Conservation (phyloP, 345 rosid species). For the Ailanthus altissimus region DNA sequence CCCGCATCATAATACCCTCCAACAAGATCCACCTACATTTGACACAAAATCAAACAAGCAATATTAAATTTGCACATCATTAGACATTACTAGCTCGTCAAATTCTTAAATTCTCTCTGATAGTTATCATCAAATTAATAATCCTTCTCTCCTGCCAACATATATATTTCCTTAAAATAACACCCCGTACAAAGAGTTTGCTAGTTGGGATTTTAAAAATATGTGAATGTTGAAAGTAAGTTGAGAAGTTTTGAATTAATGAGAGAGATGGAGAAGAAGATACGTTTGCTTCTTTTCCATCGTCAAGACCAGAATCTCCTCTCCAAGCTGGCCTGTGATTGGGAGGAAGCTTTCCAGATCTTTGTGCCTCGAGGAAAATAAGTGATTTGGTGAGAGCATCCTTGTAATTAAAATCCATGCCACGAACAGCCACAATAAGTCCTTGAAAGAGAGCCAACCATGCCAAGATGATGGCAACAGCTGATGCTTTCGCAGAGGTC, state of each 20-base stretch:
- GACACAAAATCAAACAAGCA: background rate
- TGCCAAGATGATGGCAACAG: constrained; percentile 27
- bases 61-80: no score
- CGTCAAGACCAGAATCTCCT: constrained; percentile 85
- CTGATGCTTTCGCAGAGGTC: constrained; percentile 19
- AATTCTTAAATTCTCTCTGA: no score
- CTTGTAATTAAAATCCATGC: constrained; percentile 45
- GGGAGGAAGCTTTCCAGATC: constrained; percentile 84
- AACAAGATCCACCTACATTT: constrained; percentile 57
- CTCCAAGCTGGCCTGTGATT: constrained; percentile 71
- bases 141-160: no score
- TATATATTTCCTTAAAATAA: no score
- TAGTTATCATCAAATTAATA: no score
- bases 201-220: no score
- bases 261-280: background rate
- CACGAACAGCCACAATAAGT: constrained; percentile 38
- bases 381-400: constrained; percentile 74
- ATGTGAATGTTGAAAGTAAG: no score
- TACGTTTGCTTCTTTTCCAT: constrained; percentile 63
- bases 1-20: constrained; percentile 98
- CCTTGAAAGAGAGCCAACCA: constrained; percentile 47
- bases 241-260: no score
- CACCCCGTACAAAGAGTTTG: no score
- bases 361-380: constrained; percentile 84
- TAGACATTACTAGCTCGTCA: no score